Evolutionary conservation across 1,284 basidiomycete species (phyloP).

Genomic region (Boletellus deceptivus): DNA sequence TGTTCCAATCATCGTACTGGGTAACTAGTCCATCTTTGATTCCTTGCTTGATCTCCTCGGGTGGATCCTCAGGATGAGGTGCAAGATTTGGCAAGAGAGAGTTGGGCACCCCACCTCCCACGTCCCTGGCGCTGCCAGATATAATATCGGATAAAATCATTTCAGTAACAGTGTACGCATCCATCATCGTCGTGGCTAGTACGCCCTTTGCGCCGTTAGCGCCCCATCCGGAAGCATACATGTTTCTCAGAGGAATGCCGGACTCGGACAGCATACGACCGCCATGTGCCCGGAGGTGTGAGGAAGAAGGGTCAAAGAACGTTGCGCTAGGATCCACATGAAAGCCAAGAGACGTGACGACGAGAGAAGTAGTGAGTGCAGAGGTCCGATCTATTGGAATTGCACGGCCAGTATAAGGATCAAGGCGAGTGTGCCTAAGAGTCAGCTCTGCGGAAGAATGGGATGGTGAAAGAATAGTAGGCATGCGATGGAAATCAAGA

Average conservation of each 20-base stretch:
- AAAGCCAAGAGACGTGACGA: conserved; percentile 90
- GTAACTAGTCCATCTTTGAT: conserved; percentile 48
- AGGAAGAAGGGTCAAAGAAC: conserved; percentile 53
- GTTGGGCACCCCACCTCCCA: conserved; percentile 26
- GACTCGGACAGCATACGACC: conserved; percentile 52
- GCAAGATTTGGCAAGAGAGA: conserved; percentile 26
- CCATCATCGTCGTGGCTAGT: conserved; percentile 91
- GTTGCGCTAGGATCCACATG: conserved; percentile 58
- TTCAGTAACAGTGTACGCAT: conserved; percentile 82
- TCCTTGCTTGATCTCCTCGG: conserved; percentile 56
- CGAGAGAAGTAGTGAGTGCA: conserved; percentile 65
- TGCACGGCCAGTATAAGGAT: conserved; percentile 49
- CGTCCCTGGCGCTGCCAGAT: conserved; percentile 12
- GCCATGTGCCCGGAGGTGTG: conserved; percentile 52
- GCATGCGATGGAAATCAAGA: conserved; percentile 78
- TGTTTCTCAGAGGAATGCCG: conserved; percentile 50
- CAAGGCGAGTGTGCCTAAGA: conserved; percentile 61
- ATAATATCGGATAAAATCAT: conserved; percentile 60
- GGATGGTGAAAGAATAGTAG: conserved; percentile 48
- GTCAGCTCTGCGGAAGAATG: conserved; percentile 40
- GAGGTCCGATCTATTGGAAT: conserved; percentile 59
- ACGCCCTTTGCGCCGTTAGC: conserved; percentile 91
- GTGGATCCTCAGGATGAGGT: conserved; percentile 43
- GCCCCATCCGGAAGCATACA: conserved; percentile 96
- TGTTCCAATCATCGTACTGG: conserved; percentile 68